Conservation (phyloP, 2,329 filamentous ascomycete genomes). For the Fusarium pseudoanthophilum region DNA sequence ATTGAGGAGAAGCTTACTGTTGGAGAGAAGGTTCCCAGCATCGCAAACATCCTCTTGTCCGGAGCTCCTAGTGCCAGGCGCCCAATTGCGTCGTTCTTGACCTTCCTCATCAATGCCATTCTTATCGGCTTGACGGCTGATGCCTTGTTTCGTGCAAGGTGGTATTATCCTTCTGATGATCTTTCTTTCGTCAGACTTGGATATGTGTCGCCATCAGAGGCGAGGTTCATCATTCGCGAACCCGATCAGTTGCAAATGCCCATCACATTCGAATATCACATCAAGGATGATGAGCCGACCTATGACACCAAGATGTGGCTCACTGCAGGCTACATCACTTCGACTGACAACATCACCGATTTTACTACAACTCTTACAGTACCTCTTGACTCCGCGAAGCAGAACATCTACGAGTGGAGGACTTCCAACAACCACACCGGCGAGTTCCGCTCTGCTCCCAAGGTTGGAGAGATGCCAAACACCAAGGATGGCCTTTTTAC, state of each 20-base stretch:
- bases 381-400: slow-evolving; percentile 70
- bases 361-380: slow-evolving; percentile 80
- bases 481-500: slow-evolving; percentile 78
- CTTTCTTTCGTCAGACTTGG: slow-evolving; percentile 88
- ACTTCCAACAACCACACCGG: slow-evolving; percentile 90
- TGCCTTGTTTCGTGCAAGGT: slow-evolving; percentile 77
- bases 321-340: slow-evolving; percentile 69
- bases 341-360: slow-evolving; percentile 81
- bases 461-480: slow-evolving; percentile 69
- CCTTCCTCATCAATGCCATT: slow-evolving; percentile 76
- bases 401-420: slow-evolving; percentile 83
- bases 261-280: slow-evolving; percentile 74
- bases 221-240: slow-evolving; percentile 86
- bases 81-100: slow-evolving; percentile 71
- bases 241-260: slow-evolving; percentile 80
- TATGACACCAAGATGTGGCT: slow-evolving; percentile 73
- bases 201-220: slow-evolving; percentile 83
- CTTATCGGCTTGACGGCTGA: slow-evolving; percentile 79
- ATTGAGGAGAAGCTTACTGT: slow-evolving; percentile 72
- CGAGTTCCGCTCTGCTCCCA: slow-evolving; percentile 81
- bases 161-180: slow-evolving; percentile 76
- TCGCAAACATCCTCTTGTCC: slow-evolving; percentile 74
- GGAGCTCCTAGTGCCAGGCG: slow-evolving; percentile 82
- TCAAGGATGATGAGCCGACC: slow-evolving; percentile 61
- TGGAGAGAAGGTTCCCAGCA: slow-evolving; percentile 64